These are phyloP conservation scores for Penicillium sp. DNA, from an alignment of 2,329 filamentous ascomycete genomes.

Conservation along the genomic window DNA sequence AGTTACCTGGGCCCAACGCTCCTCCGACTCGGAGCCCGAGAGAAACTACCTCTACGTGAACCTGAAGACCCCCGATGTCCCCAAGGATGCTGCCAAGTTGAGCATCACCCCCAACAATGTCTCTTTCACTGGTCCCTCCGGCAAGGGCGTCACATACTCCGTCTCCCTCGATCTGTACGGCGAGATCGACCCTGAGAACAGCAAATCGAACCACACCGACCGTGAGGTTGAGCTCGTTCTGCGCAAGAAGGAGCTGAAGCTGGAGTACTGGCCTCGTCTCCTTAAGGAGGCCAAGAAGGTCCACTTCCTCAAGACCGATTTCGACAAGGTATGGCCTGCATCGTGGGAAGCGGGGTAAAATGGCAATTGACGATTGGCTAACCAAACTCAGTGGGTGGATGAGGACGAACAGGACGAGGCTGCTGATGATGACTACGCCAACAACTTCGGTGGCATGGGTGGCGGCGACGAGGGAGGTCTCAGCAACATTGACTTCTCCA, in stretches of 20 bases:
- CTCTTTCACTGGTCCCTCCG: constrained; percentile 81
- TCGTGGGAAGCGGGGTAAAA: background rate
- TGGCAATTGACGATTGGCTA: constrained; percentile 12
- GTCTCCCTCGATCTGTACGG: constrained; percentile 85
- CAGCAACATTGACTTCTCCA: constrained; percentile 90
- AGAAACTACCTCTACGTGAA: constrained; percentile 97
- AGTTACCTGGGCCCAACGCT: constrained; percentile 99
- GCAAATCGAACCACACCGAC: constrained; percentile 84
- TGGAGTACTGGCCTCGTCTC: constrained; percentile 94
- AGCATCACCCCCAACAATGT: constrained; percentile 78
- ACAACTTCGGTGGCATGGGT: constrained; percentile 56
- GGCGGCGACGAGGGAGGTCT: constrained; percentile 64
- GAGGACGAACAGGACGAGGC: constrained; percentile 97
- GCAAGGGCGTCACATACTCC: constrained; percentile 84
- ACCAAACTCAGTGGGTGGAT: constrained; percentile 75
- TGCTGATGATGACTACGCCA: constrained; percentile 72
- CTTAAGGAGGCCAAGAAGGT: constrained; percentile 87
- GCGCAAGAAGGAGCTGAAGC: constrained; percentile 94
- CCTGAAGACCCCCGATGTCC: constrained; percentile 84
- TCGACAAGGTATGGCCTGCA: constrained; percentile 74
- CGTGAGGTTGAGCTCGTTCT: constrained; percentile 90
- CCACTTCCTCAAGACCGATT: constrained; percentile 98
- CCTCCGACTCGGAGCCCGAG: constrained; percentile 73
- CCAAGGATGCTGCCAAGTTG: constrained; percentile 75
- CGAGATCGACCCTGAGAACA: constrained; percentile 85